Percentiles rank a stretch among this genome's conserved stretches.
Evolutionary conservation across 2,329 filamentous ascomycete genomes (phyloP).

Genomic region (Fusarium algeriense): DNA sequence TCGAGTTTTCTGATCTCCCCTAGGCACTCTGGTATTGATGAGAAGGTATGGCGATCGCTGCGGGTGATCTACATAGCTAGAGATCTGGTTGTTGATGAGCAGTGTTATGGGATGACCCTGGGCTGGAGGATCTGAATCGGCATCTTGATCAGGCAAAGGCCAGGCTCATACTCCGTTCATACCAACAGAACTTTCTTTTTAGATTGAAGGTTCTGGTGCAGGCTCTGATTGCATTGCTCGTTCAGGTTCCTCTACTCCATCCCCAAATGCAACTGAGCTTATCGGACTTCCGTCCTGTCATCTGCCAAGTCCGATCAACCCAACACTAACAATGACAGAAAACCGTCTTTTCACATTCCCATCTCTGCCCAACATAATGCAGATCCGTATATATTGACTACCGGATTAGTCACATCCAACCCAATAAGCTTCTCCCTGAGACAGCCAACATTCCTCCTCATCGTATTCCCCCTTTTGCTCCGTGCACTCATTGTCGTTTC

Average conservation of each 20-base stretch:
- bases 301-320: not conserved
- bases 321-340: not conserved
- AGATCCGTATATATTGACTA: not conserved
- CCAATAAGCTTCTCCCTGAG: not conserved
- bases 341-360: not conserved
- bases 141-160: not conserved
- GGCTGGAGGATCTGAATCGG: accelerated
- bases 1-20: too few relatives aligned
- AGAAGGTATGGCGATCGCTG: not conserved
- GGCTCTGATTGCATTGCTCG: accelerated
- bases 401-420: not conserved
- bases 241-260: not conserved
- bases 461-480: not conserved
- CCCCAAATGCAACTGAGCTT: not conserved
- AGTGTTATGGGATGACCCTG: not conserved
- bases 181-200: not conserved
- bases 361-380: too few relatives aligned
- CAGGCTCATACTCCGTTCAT: too few relatives aligned
- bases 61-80: not conserved
- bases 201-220: not conserved
- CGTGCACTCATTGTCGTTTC: not conserved
- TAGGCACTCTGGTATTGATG: not conserved
- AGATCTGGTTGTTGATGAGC: not conserved
- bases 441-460: constrained; percentile 21
- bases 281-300: not conserved